Evolutionary conservation across 805 yeast genomes (phyloP).

Genomic region (Suhomyces xylopsoci): DNA sequence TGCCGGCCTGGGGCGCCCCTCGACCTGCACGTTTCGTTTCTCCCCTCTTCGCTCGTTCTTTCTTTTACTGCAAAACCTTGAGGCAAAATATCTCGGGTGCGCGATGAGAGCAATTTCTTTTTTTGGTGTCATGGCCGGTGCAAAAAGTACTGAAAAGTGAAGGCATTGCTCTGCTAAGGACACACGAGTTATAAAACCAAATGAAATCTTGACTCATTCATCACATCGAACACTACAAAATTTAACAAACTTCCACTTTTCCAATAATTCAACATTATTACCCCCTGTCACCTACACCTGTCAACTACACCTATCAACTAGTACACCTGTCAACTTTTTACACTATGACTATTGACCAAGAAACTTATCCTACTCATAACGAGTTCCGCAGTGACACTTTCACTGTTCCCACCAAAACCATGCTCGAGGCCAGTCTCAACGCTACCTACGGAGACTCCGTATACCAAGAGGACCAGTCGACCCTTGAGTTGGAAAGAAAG

Average conservation of each 20-base stretch:
- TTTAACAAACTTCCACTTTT: background rate
- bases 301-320: background rate
- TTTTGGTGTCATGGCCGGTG: background rate
- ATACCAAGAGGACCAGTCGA: constrained; percentile 77
- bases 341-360: constrained; percentile 13
- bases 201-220: background rate
- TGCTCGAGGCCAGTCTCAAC: constrained; percentile 35
- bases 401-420: constrained; percentile 76
- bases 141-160: background rate
- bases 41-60: background rate
- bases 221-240: background rate
- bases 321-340: background rate
- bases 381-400: constrained; percentile 72
- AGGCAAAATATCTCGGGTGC: background rate
- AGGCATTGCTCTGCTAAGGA: background rate
- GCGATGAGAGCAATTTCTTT: background rate
- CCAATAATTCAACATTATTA: background rate
- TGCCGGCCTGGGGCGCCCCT: background rate
- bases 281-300: background rate
- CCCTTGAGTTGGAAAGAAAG: constrained; percentile 58
- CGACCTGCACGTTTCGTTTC: background rate
- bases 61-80: background rate
- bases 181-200: background rate
- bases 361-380: constrained; percentile 28
- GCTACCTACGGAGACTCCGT: constrained; percentile 83